phyloP scores from a whole-genome alignment of 306 rosid genomes.

The Hippophae gyantsensis region DNA sequence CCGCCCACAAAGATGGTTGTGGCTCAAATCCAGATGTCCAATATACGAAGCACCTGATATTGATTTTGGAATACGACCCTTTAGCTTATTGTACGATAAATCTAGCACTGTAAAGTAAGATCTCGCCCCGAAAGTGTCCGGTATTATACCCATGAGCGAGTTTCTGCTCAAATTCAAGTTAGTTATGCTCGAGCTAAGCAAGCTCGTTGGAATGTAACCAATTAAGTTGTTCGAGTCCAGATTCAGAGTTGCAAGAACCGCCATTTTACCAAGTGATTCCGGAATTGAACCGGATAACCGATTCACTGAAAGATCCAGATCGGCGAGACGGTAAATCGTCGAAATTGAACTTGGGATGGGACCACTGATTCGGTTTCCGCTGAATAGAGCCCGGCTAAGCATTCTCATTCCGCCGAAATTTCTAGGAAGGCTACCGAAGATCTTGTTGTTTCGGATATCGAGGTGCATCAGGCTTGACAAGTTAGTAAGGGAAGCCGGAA shows the following conservation, averaged over 20 bases:
- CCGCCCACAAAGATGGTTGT: slow-evolving; percentile 73
- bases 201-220: slow-evolving; percentile 46
- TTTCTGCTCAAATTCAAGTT: slow-evolving; percentile 70
- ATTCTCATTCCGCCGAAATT: slow-evolving; percentile 41
- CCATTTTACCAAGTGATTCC: slow-evolving; percentile 54
- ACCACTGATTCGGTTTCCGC: slow-evolving; percentile 61
- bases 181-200: slow-evolving; percentile 48
- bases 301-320: slow-evolving; percentile 73
- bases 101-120: slow-evolving; percentile 75
- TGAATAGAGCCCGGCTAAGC: slow-evolving; percentile 79
- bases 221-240: slow-evolving; percentile 52
- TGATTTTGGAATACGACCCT: slow-evolving; percentile 56
- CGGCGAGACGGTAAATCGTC: slow-evolving; percentile 68
- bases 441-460: slow-evolving; percentile 67
- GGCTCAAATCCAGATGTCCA: slow-evolving; percentile 92
- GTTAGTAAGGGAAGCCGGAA: slow-evolving; percentile 52
- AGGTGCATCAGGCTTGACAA: slow-evolving; percentile 57
- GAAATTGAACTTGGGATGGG: slow-evolving; percentile 45
- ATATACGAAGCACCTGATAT: slow-evolving; percentile 49
- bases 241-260: slow-evolving; percentile 57
- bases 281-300: slow-evolving; percentile 60
- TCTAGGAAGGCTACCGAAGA: slow-evolving; percentile 49
- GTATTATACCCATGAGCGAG: slow-evolving; percentile 38
- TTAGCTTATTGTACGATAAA: slow-evolving; percentile 49
- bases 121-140: slow-evolving; percentile 43